Base-by-base conservation (phyloP, 202 grass and related monocot species). In the Panicum virgatum region DNA sequence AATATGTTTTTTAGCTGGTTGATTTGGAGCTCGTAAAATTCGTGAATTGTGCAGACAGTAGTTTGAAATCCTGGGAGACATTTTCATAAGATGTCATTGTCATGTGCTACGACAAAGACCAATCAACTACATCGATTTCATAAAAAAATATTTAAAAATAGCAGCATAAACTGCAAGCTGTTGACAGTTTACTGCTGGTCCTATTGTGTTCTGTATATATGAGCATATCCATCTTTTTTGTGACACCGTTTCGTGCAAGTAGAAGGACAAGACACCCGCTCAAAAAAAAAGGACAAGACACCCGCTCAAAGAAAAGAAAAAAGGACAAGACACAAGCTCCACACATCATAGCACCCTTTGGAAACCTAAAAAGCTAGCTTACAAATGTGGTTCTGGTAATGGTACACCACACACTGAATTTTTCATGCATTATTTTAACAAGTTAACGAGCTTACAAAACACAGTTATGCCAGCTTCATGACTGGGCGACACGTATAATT, bases 381-480 rank as follows among this genome's bases (percentile, higher is more conserved):
- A 43, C 42, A 50, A 60, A 62, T 78, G n/a, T n/a, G 74, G 34
- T 50, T 75, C 36, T 18, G 61, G 16, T 63, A 37, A 71, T 74
- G 53, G 52, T 5, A 40, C 4, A 15, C 66, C 30, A 29, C 15
- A 7, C 2, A 43, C 12, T 68, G 37, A 43, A 79, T 64, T 23
- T n/a, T 53, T 42, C 47, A 42, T 51, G n/a, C 3, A 38, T 39
- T 42, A 38, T n/a, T 10, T n/a, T 30, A 42, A 52, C 54, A 71
- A 52, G 10, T 63, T 59, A 40, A 5, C 27, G 36, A 10, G 53
- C 34, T 43, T 62, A 71, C 25, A 73, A 64, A 45, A 83, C 27
- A 66, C 47, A 23, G 8, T 65, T 73, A 38, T 79, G 76, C 73
- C 67, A 65, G 36, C 44, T 51, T 85, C 83, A 64, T 79, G 66